phyloP scores from a whole-genome alignment of 2,329 filamentous ascomycete genomes.

The Gyromitra esculenta region DNA sequence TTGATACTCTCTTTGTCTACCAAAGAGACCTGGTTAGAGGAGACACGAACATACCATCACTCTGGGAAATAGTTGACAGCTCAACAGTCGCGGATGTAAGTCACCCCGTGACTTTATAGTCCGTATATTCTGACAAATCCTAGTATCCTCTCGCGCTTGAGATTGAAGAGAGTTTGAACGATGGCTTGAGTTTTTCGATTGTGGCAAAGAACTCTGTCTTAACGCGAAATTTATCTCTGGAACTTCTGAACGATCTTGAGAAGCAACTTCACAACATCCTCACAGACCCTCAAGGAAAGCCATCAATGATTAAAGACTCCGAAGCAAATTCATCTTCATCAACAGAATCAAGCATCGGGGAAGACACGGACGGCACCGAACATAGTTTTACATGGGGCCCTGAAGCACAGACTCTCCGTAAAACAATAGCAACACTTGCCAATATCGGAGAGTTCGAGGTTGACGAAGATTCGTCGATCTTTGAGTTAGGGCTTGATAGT shows the following conservation, averaged over 20 bases:
- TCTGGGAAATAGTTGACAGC: conserved; percentile 69
- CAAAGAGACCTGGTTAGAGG: conserved; percentile 65
- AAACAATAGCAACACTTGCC: conserved; percentile 72
- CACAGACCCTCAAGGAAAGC: conserved; percentile 57
- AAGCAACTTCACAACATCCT: conserved; percentile 60
- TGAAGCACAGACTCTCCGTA: conserved; percentile 66
- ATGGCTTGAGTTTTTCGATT: conserved; percentile 68
- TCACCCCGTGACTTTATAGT: conserved; percentile 31
- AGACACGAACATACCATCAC: conserved; percentile 35
- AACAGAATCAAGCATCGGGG: conserved; percentile 8
- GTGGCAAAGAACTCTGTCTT: conserved; percentile 67
- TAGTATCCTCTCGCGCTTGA: conserved; percentile 58
- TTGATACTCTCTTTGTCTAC: conserved; percentile 85
- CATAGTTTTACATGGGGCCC: conserved; percentile 69
- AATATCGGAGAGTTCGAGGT: conserved; percentile 66
- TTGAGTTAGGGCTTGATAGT: conserved; percentile 87
- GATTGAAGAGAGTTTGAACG: conserved; percentile 66
- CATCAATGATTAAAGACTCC: conserved; percentile 52
- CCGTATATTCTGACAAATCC: conserved; percentile 50
- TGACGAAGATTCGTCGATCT: conserved; percentile 71
- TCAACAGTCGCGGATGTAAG: conserved; percentile 61
- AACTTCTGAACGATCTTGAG: conserved; percentile 63
- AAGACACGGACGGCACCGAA: conserved; percentile 12
- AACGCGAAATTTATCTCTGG: conserved; percentile 59
- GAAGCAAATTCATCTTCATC: neutral